phyloP scores from a whole-genome alignment of 768 basidiomycete species.

The Lanmaoa pseudosensibilis region DNA sequence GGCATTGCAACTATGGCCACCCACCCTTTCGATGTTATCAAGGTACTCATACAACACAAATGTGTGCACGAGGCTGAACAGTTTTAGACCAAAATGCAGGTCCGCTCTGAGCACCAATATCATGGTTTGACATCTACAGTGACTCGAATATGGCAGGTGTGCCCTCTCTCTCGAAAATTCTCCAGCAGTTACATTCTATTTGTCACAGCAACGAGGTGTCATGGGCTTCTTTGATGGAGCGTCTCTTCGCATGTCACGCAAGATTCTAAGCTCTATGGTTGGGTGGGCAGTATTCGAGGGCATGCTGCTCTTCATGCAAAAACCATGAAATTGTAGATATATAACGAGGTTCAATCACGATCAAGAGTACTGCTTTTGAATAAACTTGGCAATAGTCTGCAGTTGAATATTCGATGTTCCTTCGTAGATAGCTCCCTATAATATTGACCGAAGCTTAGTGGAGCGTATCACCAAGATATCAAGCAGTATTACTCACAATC shows the following conservation, averaged over 20 bases:
- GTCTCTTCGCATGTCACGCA: constrained; percentile 78
- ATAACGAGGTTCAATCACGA: not conserved
- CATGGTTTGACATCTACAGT: constrained; percentile 68
- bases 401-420: constrained; percentile 99
- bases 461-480: not conserved
- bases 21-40: constrained; percentile 93
- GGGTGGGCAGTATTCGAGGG: constrained; percentile 93
- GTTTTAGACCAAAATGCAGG: constrained; percentile 84
- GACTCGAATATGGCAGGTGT: constrained; percentile 65
- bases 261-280: constrained; percentile 85
- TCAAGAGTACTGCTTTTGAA: constrained; percentile 82
- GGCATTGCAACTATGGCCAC: constrained; percentile 82
- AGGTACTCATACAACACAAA: constrained; percentile 47
- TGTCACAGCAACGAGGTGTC: constrained; percentile 70
- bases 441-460: constrained; percentile 1
- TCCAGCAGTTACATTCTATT: not conserved
- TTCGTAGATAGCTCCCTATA: constrained; percentile 85
- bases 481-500: constrained; percentile 59
- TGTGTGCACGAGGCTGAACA: constrained; percentile 1
- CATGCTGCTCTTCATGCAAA: constrained; percentile 58
- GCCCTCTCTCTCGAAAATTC: constrained; percentile 19
- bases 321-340: constrained; percentile 8
- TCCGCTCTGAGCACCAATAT: constrained; percentile 76
- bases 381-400: constrained; percentile 90
- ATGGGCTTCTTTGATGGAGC: constrained; percentile 85